phyloP scores from a whole-genome alignment of 768 basidiomycete species.

The Russula sp. region DNA sequence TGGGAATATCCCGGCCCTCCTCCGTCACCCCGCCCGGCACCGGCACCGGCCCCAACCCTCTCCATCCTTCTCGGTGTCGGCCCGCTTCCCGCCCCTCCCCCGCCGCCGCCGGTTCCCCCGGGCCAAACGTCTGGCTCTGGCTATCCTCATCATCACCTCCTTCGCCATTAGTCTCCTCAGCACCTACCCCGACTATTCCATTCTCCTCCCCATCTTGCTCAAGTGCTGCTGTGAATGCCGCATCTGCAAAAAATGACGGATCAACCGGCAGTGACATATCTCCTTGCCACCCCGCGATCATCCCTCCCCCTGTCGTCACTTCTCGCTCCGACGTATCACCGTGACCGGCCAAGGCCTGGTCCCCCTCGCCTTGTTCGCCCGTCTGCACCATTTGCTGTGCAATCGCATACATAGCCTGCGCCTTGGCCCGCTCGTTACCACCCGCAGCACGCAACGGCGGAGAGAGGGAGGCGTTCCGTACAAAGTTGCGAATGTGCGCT shows the following conservation, averaged over 20 bases:
- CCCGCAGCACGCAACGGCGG: constrained; percentile 24
- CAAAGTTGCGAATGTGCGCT: constrained; percentile 60
- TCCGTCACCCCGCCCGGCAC: not conserved
- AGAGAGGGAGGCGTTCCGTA: constrained; percentile 36
- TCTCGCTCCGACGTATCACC: constrained; percentile 27
- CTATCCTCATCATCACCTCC: constrained; percentile 5
- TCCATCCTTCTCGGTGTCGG: not conserved
- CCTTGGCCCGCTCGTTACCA: constrained; percentile 37
- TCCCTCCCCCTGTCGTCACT: constrained; percentile 26
- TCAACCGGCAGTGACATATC: constrained; percentile 40
- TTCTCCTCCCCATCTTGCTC: constrained; percentile 40
- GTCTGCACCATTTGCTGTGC: constrained; percentile 59
- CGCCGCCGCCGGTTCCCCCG: not conserved
- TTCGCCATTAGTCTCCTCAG: constrained; percentile 18
- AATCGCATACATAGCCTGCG: constrained; percentile 58
- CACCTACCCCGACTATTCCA: constrained; percentile 25
- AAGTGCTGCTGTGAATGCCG: constrained; percentile 44
- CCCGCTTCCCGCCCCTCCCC: not conserved
- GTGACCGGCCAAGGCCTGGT: constrained; percentile 21
- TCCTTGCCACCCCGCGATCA: constrained; percentile 34
- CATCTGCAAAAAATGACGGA: constrained; percentile 47
- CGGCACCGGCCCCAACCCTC: not conserved
- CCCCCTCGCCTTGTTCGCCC: constrained; percentile 27
- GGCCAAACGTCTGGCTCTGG: not conserved
- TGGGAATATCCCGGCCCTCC: constrained; percentile 12